Conservation (phyloP, 805 yeast genomes). For the Kluyveromyces siamensis region DNA sequence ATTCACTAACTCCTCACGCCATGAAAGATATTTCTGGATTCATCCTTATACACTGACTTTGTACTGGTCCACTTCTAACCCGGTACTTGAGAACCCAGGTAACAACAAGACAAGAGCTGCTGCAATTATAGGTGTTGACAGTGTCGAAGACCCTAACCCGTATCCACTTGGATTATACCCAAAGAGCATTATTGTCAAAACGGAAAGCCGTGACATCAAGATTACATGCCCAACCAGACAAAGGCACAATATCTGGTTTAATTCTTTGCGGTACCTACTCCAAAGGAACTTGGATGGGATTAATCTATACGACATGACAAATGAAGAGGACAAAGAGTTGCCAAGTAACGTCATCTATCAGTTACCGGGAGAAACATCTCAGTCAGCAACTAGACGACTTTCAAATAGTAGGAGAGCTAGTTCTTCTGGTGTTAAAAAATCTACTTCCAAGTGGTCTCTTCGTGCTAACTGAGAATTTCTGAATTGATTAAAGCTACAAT, state of each 20-base stretch:
- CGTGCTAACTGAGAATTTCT: neutral
- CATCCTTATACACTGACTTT: constrained; percentile 88
- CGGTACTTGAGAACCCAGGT: constrained; percentile 61
- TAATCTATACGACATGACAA: constrained; percentile 37
- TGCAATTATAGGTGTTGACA: constrained; percentile 69
- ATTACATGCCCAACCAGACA: constrained; percentile 82
- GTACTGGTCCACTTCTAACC: constrained; percentile 82
- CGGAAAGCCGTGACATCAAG: constrained; percentile 57
- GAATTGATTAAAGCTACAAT: neutral
- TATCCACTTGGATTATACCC: constrained; percentile 82
- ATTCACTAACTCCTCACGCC: constrained; percentile 64
- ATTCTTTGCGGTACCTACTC: constrained; percentile 68
- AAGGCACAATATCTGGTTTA: constrained; percentile 87
- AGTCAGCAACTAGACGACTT: constrained; percentile 10
- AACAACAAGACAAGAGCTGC: constrained; percentile 65
- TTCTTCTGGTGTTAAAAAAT: neutral
- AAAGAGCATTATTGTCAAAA: constrained; percentile 69
- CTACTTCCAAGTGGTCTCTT: constrained; percentile 3
- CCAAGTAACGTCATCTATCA: constrained; percentile 25
- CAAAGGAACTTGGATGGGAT: constrained; percentile 56
- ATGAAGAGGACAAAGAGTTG: constrained; percentile 29
- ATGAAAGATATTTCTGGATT: constrained; percentile 91
- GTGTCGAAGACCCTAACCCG: constrained; percentile 78
- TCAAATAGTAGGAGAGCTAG: constrained; percentile 10
- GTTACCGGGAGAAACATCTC: constrained; percentile 16